Evolutionary conservation across 345 rosid species (phyloP).

Genomic region (Aegle marmelos): DNA sequence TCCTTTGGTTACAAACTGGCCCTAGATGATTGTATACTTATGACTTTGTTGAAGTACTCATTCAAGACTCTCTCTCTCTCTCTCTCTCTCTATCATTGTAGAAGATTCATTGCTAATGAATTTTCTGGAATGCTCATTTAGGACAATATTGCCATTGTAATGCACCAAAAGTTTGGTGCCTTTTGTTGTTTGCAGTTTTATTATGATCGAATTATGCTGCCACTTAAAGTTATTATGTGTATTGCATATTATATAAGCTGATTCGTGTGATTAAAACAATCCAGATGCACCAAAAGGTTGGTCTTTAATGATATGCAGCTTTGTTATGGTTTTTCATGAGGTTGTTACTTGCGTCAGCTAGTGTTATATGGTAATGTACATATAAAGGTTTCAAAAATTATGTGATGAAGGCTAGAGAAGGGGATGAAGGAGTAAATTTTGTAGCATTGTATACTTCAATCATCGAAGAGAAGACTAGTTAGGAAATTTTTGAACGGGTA

Average conservation of each 20-base stretch:
- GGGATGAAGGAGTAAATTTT: no score
- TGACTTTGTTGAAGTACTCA: background rate
- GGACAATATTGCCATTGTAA: background rate
- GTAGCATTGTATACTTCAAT: background rate
- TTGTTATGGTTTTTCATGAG: background rate
- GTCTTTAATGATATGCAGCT: background rate
- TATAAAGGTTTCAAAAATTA: background rate
- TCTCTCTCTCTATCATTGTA: no score
- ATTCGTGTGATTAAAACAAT: background rate
- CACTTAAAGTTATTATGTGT: no score
- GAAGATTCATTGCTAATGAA: background rate
- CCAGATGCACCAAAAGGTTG: background rate
- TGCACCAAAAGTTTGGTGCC: background rate
- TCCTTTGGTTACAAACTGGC: background rate
- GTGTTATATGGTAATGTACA: background rate
- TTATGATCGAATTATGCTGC: background rate
- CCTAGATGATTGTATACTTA: background rate
- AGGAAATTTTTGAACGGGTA: no score
- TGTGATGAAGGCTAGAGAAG: background rate
- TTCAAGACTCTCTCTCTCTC: no score
- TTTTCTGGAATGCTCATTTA: background rate
- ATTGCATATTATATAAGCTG: background rate
- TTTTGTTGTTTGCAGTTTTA: background rate
- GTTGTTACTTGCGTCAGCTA: background rate
- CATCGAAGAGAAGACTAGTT: background rate